phyloP scores from a whole-genome alignment of 805 yeast genomes.

The Cyberlindnera amylophila region DNA sequence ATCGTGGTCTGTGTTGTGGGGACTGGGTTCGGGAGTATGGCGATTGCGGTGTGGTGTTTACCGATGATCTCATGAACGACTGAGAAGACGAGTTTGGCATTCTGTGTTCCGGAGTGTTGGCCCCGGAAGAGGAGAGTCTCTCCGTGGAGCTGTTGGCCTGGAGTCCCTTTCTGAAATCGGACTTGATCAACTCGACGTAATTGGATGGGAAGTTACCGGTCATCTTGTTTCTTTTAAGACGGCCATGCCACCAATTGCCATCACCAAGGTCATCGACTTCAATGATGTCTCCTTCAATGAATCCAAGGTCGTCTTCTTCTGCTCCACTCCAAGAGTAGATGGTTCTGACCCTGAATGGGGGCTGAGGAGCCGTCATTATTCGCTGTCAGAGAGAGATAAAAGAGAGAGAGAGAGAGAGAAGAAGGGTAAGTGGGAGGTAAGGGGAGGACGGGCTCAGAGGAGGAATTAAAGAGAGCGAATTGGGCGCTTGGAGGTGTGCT shows the following conservation, averaged over 20 bases:
- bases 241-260: conserved; percentile 92
- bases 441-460: background rate
- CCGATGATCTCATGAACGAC: conserved; percentile 1
- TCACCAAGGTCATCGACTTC: conserved; percentile 79
- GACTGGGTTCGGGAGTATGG: conserved; percentile 14
- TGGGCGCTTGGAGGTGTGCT: background rate
- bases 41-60: conserved; percentile 9
- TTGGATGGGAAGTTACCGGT: conserved; percentile 87
- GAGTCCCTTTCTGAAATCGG: conserved; percentile 20
- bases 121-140: conserved; percentile 1
- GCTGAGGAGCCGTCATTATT: conserved; percentile 31
- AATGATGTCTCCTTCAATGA: conserved; percentile 88
- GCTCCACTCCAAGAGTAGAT: conserved; percentile 94
- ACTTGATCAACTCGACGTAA: conserved; percentile 61
- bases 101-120: conserved; percentile 1
- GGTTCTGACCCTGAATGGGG: conserved; percentile 77
- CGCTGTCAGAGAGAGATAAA: background rate
- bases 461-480: background rate
- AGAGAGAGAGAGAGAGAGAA: background rate
- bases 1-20: conserved; percentile 1
- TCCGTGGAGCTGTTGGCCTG: conserved; percentile 4
- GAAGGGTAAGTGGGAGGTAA: background rate
- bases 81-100: background rate
- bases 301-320: conserved; percentile 84
- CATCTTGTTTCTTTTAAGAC: conserved; percentile 70